Evolutionary conservation across 1,139 yeast species (phyloP), one percentile per base, ranked within the genome.

Genomic region (Taphrina flavorubra): DNA sequence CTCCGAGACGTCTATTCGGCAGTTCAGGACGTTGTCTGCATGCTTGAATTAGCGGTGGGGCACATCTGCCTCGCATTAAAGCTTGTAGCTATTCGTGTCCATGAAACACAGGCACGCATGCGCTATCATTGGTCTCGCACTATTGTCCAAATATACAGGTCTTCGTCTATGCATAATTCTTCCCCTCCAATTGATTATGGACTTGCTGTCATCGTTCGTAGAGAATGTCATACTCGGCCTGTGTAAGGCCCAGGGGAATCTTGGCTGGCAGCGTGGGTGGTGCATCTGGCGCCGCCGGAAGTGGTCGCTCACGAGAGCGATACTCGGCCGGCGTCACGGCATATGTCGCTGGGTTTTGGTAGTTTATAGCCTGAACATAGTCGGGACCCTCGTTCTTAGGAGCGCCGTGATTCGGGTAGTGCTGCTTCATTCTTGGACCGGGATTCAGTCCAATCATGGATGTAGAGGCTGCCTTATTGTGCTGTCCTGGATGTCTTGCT

Each of bases 171-270:
- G 6, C 36, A 49, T 34, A n/a, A 6, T 13, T 34, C 11, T n/a
- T 6, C 14, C 42, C 42, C 42, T 11, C 42, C 14, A 39, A 11
- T 10, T 14, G 6, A 11, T 10, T 14, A 39, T 16, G n/a, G 18
- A 44, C 18, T 13, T 37, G 14, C 40, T 20, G 16, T 59, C 46
- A 59, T 14, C 64, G 46, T 13, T 31, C 58, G 36, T 62, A 62
- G 6, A 63, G 47, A 11, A 63, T 25, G 37, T 63, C 67, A 55
- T 63, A 63, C 31, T 63, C 67, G 20, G 47, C 67, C 39, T 44
- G 67, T 7, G 67, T 63, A 56, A 63, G 16, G 13, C 61, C 61
- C 37, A 63, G 46, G 34, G 67, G 67, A n/a, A 63, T 57, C 47
- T 63, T 63, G 53, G 59, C 61, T 6, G 67, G 67, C 25, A 55